Evolutionary conservation across 768 basidiomycete species (phyloP).

Genomic region (Piloderma croceum): DNA sequence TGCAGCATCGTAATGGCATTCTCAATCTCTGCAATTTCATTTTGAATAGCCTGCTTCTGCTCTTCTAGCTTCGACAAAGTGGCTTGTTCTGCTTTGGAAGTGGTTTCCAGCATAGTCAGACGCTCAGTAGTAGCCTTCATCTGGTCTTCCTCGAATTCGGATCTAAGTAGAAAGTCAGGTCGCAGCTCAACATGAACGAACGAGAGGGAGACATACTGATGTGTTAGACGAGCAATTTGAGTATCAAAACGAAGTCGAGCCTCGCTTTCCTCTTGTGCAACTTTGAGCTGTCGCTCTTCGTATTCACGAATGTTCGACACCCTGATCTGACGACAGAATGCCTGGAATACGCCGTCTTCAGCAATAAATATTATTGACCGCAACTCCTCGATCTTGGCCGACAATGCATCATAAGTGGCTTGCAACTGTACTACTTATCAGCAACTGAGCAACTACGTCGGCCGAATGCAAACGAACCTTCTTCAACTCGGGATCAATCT

Average conservation of each 20-base stretch:
- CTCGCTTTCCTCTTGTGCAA: slow-evolving; percentile 84
- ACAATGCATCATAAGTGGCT: slow-evolving; percentile 44
- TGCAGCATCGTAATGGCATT: slow-evolving; percentile 50
- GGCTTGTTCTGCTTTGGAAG: slow-evolving; percentile 45
- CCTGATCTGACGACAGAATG: slow-evolving; percentile 76
- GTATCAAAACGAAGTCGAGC: slow-evolving; percentile 77
- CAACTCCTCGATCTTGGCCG: slow-evolving; percentile 50
- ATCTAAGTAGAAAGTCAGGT: slow-evolving; percentile 36
- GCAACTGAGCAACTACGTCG: background rate
- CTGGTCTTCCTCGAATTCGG: slow-evolving; percentile 78
- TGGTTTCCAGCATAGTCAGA: slow-evolving; percentile 45
- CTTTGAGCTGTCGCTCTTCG: slow-evolving; percentile 84
- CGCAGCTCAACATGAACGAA: background rate
- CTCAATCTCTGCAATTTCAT: slow-evolving; percentile 57
- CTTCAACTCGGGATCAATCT: slow-evolving; percentile 60
- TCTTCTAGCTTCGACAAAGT: slow-evolving; percentile 49
- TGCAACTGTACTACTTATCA: slow-evolving; percentile 39
- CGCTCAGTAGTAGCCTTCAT: slow-evolving; percentile 61
- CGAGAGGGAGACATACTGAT: slow-evolving; percentile 55
- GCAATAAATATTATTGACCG: slow-evolving; percentile 60
- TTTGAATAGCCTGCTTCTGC: slow-evolving; percentile 49
- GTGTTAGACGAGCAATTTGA: slow-evolving; percentile 78
- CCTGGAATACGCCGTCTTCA: slow-evolving; percentile 72
- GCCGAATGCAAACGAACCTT: slow-evolving; percentile 36
- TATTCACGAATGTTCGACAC: slow-evolving; percentile 86